These are phyloP conservation scores for Eutrema japonicum DNA, from an alignment of 345 rosid genomes.

Conservation along the genomic window DNA sequence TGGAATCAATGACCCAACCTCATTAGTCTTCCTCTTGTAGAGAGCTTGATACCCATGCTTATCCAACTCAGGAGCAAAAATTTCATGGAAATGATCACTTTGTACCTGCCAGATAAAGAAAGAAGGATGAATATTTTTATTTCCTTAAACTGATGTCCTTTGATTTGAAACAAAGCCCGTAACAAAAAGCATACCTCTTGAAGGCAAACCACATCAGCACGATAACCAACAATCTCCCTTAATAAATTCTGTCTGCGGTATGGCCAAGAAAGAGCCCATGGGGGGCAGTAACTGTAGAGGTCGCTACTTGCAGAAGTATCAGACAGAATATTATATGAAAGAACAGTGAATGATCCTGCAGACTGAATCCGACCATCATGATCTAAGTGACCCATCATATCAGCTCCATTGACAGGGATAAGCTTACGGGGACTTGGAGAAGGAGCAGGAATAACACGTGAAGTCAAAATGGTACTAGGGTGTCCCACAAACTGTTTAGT, in stretches of 20 bases:
- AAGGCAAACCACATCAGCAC: conserved; percentile 96
- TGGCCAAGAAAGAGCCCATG: conserved; percentile 99
- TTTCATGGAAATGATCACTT: conserved; percentile 87
- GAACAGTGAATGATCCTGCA: conserved; percentile 87
- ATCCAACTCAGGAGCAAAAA: conserved; percentile 90
- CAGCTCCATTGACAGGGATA: conserved; percentile 74
- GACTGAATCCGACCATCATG: conserved; percentile 73
- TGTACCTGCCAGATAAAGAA: conserved; percentile 66
- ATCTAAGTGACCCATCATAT: conserved; percentile 74
- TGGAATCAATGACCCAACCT: conserved; percentile 59
- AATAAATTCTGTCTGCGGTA: conserved; percentile 93
- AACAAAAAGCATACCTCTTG: conserved; percentile 69
- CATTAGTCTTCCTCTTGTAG: conserved; percentile 90
- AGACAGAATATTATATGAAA: conserved; percentile 90
- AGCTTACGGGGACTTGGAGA: conserved; percentile 87
- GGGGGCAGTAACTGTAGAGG: conserved; percentile 84
- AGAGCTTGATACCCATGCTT: conserved; percentile 97
- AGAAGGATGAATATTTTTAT: neutral
- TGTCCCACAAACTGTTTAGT: conserved; percentile 70
- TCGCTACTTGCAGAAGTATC: conserved; percentile 81
- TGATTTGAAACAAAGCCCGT: conserved; percentile 19
- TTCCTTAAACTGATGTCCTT: conserved; percentile 30
- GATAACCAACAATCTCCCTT: conserved; percentile 93
- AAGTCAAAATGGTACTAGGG: conserved; percentile 69
- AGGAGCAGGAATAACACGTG: conserved; percentile 98